Percentiles rank a stretch among this genome's conserved stretches.
Evolutionary conservation across 148 eudicot species (phyloP).

Genomic region (Dianthus caryophyllus): DNA sequence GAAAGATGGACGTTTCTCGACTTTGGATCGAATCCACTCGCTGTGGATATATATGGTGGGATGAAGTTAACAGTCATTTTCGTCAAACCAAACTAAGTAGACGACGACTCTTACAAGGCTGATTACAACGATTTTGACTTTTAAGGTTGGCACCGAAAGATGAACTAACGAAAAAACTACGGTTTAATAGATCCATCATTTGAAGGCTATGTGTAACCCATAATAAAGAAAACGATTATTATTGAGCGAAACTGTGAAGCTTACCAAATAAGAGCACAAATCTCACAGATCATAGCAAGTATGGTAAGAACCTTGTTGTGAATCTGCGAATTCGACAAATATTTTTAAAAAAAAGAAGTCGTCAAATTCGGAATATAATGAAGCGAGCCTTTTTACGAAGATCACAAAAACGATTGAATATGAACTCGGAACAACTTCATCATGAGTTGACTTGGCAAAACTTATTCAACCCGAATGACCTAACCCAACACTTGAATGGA

Average conservation of each 20-base stretch:
- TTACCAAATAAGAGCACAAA: slow-evolving; percentile 85
- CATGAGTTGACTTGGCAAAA: no score
- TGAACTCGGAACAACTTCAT: not conserved
- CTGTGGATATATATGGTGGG: not conserved
- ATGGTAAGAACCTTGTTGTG: slow-evolving; percentile 74
- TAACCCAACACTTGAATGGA: no score
- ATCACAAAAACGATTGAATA: no score
- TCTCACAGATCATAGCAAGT: slow-evolving; percentile 76
- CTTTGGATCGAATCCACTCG: not conserved
- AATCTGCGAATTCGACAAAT: slow-evolving; percentile 49
- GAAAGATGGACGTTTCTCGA: not conserved
- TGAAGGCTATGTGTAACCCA: not conserved
- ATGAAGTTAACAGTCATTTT: not conserved
- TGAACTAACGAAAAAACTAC: no score
- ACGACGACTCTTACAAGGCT: not conserved
- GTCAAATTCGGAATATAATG: not conserved
- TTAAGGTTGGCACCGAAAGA: no score
- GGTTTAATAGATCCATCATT: no score
- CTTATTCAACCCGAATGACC: no score
- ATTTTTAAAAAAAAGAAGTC: not conserved
- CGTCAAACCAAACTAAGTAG: slow-evolving; percentile 2
- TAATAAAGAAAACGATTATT: not conserved
- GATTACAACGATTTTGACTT: not conserved
- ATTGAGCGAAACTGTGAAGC: slow-evolving; percentile 20
- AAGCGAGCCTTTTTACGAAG: not conserved